Conservation (phyloP, 345 rosid genomes). For the Melastoma malabathricum region DNA sequence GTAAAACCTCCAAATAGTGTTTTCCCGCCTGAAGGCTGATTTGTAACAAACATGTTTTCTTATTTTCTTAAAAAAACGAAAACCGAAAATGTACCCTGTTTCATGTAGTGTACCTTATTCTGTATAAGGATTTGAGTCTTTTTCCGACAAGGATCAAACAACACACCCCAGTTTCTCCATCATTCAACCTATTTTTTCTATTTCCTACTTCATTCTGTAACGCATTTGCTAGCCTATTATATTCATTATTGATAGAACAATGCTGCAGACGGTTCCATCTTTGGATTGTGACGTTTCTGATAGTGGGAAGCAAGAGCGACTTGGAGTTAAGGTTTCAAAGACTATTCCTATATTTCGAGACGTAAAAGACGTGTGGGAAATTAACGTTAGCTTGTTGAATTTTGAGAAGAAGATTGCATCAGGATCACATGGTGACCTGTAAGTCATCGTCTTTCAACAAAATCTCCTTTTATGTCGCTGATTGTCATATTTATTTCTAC, state of each 20-base stretch:
- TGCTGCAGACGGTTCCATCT: slow-evolving; percentile 27
- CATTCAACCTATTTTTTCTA: too few species aligned
- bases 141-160: too few species aligned
- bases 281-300: slow-evolving; percentile 13
- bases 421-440: slow-evolving; percentile 31
- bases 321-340: slow-evolving; percentile 10
- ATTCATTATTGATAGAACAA: slow-evolving; percentile 1
- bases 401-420: slow-evolving; percentile 24
- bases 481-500: not conserved
- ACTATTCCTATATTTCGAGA: not conserved
- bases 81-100: too few species aligned
- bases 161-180: too few species aligned
- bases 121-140: too few species aligned
- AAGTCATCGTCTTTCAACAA: slow-evolving; percentile 10
- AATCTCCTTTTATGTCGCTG: not conserved
- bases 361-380: slow-evolving; percentile 12
- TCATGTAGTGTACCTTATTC: too few species aligned
- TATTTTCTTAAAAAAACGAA: too few species aligned
- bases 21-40: too few species aligned
- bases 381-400: slow-evolving; percentile 10
- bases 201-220: too few species aligned
- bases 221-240: too few species aligned
- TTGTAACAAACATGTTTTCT: too few species aligned
- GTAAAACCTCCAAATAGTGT: too few species aligned
- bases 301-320: slow-evolving; percentile 17